Base-by-base conservation (phyloP, 2,329 filamentous ascomycete species). In the Monosporascus sp. region DNA sequence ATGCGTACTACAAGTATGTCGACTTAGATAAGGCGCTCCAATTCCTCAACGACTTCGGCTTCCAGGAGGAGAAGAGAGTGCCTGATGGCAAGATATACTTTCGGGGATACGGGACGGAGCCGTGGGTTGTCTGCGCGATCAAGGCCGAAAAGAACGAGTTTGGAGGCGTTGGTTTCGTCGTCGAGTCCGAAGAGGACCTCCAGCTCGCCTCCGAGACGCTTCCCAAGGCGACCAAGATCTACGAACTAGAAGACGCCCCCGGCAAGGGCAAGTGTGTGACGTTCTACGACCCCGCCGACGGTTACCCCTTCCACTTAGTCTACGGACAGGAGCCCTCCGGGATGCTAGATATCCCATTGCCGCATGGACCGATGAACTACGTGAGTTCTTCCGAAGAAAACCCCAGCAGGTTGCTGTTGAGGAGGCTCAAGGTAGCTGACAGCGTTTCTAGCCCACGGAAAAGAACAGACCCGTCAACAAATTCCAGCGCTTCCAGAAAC, bases 31-130 rank as follows among this genome's bases (percentile, higher is more conserved):
- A 65, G 11, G 74, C 74, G 6, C 65, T 66, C 50, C 52, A 66
- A 27, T 80, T 80, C 62, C 64, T 76, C n/a, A 56, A 68, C 4
- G 76, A 79, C 65, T 80, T 80, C 58, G 77, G 77, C 55, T 76
- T 79, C 63, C 65, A 61, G 40, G 69, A 74, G 58, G 63, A 65
- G 9, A 69, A 70, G 55, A 65, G 64, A 50, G 59, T 65, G 14
- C 53, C 56, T 2, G 73, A 70, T 27, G 69, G 76, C 46, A 74
- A 70, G 52, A 78, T 80, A 34, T 87, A 81, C 71, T 85, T 78
- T 66, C 77, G 81, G 41, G 84, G 84, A 19, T 86, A 85, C 61
- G 82, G 84, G 16, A 69, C 69, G 7, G 82, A 86, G 59, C 81
- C 82, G 14, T 85, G 82, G 64, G 71, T 84, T 2, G 74, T 85